Conservation (phyloP, 225 moss, liverwort and hornwort species). For the Marchantia polymorpha region DNA sequence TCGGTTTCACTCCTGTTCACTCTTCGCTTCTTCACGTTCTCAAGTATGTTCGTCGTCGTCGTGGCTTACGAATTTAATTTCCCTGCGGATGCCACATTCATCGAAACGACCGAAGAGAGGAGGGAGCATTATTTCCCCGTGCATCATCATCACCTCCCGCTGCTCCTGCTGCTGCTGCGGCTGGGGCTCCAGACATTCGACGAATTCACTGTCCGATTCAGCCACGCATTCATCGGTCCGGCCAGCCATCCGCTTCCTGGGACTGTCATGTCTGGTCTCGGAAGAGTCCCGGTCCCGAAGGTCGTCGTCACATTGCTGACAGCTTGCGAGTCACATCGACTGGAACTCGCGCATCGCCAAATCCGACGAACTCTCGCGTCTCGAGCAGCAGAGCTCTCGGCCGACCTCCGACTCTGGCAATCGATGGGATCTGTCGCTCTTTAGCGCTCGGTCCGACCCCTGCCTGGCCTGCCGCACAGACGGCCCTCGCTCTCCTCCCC, state of each 20-base stretch:
- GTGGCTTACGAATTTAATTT: not conserved
- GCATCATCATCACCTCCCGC: not conserved
- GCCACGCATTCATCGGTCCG: not conserved
- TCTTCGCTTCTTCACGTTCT: not conserved
- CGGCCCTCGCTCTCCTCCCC: conserved; percentile 6
- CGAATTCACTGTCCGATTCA: conserved; percentile 9
- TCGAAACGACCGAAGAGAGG: not conserved
- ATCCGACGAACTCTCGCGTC: not conserved
- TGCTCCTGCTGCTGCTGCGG: not conserved
- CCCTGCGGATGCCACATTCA: not conserved
- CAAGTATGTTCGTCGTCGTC: not conserved
- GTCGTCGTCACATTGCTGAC: not conserved
- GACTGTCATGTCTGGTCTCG: not conserved
- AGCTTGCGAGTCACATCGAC: not conserved
- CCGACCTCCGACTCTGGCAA: not conserved
- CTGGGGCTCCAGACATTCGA: not conserved
- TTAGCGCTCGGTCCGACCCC: not conserved
- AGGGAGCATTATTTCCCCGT: not conserved
- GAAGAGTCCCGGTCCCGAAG: not conserved
- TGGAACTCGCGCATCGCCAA: not conserved
- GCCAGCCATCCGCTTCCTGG: not conserved
- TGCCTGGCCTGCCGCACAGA: not conserved
- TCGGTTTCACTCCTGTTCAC: not conserved
- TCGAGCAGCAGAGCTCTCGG: not conserved
- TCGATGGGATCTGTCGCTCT: not conserved